These are phyloP conservation scores for Voacanga thouarsii DNA, from an alignment of 257 asterid genomes.

Conservation along the genomic window DNA sequence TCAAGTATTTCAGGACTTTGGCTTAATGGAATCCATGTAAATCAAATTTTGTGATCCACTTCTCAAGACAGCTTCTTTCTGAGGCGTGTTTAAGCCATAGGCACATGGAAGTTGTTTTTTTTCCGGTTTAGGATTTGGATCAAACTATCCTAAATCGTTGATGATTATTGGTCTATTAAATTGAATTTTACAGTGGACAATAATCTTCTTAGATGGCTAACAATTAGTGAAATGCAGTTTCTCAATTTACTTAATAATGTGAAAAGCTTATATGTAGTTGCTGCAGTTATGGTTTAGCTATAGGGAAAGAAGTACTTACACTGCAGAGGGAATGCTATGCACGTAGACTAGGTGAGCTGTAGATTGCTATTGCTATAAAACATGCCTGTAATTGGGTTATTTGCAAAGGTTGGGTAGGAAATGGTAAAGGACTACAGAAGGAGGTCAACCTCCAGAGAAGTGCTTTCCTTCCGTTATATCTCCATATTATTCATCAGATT, in stretches of 20 bases:
- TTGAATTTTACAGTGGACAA: background rate
- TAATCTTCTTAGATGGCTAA: background rate
- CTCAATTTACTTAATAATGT: background rate
- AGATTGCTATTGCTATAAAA: background rate
- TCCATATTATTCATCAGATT: too few species aligned
- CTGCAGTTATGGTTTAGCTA: slow-evolving; percentile 62
- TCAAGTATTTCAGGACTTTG: background rate
- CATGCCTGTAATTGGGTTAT: background rate
- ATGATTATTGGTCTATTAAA: background rate
- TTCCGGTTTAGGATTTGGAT: background rate
- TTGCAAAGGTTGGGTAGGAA: background rate
- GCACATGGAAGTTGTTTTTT: background rate
- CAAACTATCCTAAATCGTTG: background rate
- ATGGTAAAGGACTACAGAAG: background rate
- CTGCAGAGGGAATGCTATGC: slow-evolving; percentile 53
- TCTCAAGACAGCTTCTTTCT: background rate
- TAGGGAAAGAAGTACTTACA: slow-evolving; percentile 61
- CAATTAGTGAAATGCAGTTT: background rate
- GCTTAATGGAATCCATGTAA: background rate
- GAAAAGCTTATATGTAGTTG: slow-evolving; percentile 40
- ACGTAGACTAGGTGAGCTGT: slow-evolving; percentile 63
- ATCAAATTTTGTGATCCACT: background rate
- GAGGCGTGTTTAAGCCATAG: background rate
- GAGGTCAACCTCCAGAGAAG: background rate
- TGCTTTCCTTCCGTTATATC: background rate